phyloP scores from a whole-genome alignment of 2,329 filamentous ascomycete species.

The Scorias spongiosa region DNA sequence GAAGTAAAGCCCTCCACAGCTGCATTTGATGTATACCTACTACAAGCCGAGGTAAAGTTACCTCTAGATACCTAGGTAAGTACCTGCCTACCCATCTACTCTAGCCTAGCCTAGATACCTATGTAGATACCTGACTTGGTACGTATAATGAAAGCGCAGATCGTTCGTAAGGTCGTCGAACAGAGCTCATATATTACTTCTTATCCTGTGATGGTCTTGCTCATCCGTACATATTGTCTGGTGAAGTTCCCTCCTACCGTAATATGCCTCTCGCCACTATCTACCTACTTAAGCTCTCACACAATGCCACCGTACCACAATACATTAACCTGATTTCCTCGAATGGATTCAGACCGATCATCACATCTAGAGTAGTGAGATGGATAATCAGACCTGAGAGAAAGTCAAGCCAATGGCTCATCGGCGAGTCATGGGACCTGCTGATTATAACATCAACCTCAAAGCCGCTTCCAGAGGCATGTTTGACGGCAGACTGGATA shows the following conservation, averaged over 20 bases:
- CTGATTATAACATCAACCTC: conserved; percentile 28
- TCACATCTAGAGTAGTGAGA: conserved; percentile 28
- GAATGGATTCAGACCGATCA: conserved; percentile 24
- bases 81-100: too few relatives aligned
- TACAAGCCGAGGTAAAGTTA: too few relatives aligned
- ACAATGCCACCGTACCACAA: conserved; percentile 16
- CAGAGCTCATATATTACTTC: too few relatives aligned
- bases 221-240: too few relatives aligned
- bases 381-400: conserved; percentile 35
- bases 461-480: conserved; percentile 11
- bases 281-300: conserved; percentile 29
- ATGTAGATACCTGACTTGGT: too few relatives aligned
- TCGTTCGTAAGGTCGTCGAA: too few relatives aligned
- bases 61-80: too few relatives aligned
- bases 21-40: too few relatives aligned
- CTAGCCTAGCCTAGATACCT: too few relatives aligned
- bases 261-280: conserved; percentile 36
- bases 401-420: conserved; percentile 27
- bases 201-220: too few relatives aligned
- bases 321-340: conserved; percentile 27
- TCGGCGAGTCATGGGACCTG: conserved; percentile 32
- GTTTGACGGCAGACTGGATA: conserved; percentile 12
- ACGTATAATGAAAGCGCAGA: too few relatives aligned
- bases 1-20: too few relatives aligned
- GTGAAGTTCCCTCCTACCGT: conserved; percentile 1